Evolutionary conservation across 2,329 filamentous ascomycete genomes (phyloP), one percentile per base, ranked within the genome.

Genomic region (Calonectria pteridis): DNA sequence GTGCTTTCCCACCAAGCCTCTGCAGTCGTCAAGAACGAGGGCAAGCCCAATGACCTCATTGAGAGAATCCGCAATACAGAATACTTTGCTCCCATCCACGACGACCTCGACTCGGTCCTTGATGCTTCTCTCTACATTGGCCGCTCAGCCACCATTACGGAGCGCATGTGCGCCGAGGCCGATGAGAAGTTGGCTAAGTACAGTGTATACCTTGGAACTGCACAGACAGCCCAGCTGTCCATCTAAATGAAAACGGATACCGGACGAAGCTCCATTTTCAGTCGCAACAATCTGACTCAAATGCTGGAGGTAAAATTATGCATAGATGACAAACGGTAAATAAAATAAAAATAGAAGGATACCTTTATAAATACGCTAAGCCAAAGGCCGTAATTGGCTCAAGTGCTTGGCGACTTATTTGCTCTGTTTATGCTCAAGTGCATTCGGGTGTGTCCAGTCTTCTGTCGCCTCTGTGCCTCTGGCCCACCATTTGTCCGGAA

Each of bases 41-140:
- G 72, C 51, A 74, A 72, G 67, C 69, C 73, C 5, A 78, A 78
- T 26, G 77, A 78, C n/a, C 72, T 78, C 13, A 72, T 78, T 4
- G 72, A 70, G 51, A 35, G 77, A 6, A 74, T 78, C 51, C 71
- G 69, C 65, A 76, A 73, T n/a, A 78, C 71, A 0, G 76, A 76
- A n/a, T 78, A 76, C 58, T 78, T 78, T 51, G 67, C 69, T 43
- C 76, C 76, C 0, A 76, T 78, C 33, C 74, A 74, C 66, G 76
- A 28, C 26, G 77, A 78, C 4, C 71, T 78, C 9, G 77, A 78
- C 29, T 62, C 67, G 2, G 73, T 78, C 64, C 73, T 79, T 29
- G 63, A 74, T 37, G 69, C 72, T 2, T 51, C 74, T 31, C 72
- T 77, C 18, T 75, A 79, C 53, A 67, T 73, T 11, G 77, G 74